These are phyloP conservation scores for Colletotrichum graminicola DNA, from an alignment of 2,329 filamentous ascomycete species.

Conservation along the genomic window DNA sequence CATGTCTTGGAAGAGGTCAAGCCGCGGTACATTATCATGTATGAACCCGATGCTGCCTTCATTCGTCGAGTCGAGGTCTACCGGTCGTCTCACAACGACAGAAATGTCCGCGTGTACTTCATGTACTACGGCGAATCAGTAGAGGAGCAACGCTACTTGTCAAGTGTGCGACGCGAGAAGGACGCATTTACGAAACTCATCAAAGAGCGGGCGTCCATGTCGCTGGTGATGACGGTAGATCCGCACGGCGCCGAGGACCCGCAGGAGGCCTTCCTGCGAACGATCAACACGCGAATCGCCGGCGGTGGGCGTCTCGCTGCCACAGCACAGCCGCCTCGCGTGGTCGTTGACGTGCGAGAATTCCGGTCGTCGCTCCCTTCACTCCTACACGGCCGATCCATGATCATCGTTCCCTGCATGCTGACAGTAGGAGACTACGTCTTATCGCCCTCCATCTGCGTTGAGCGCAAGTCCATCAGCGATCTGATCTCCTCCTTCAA, in stretches of 20 bases:
- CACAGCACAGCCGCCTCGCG: slow-evolving; percentile 87
- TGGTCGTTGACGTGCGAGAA: slow-evolving; percentile 96
- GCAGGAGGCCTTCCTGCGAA: slow-evolving; percentile 92
- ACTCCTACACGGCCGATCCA: slow-evolving; percentile 87
- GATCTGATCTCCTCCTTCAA: slow-evolving; percentile 93
- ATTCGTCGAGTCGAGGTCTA: slow-evolving; percentile 96
- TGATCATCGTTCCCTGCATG: slow-evolving; percentile 93
- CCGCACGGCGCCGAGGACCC: slow-evolving; percentile 79
- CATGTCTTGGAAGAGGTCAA: slow-evolving; percentile 95
- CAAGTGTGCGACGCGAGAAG: slow-evolving; percentile 91
- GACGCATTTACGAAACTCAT: slow-evolving; percentile 96
- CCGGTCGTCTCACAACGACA: slow-evolving; percentile 89
- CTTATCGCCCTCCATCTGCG: slow-evolving; percentile 88
- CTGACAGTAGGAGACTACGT: slow-evolving; percentile 97
- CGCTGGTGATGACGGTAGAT: slow-evolving; percentile 84
- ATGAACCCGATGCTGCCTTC: slow-evolving; percentile 94
- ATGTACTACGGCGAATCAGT: slow-evolving; percentile 96
- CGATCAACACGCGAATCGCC: slow-evolving; percentile 95
- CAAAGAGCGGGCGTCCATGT: slow-evolving; percentile 94
- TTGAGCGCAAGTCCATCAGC: slow-evolving; percentile 93
- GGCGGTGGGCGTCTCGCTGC: slow-evolving; percentile 88
- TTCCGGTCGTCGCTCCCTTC: slow-evolving; percentile 94
- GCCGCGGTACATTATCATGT: slow-evolving; percentile 97
- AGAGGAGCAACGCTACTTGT: slow-evolving; percentile 94
- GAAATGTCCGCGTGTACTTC: slow-evolving; percentile 93